Conservation (phyloP, 257 asterid genomes). For the Nemophila menziesii region DNA sequence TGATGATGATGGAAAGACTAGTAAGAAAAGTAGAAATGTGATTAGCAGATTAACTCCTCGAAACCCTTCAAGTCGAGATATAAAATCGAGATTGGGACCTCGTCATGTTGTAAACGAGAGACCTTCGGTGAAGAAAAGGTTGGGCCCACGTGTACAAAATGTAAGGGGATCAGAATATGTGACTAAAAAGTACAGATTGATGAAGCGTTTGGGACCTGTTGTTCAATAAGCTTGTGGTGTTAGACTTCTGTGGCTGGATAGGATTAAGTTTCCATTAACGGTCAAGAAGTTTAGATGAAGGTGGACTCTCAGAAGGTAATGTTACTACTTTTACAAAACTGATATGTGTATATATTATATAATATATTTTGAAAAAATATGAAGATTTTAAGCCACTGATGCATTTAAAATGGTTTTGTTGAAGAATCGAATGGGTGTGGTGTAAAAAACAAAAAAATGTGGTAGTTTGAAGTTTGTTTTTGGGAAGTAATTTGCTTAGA, state of each 20-base stretch:
- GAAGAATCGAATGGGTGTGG: constrained; percentile 48
- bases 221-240: constrained; percentile 8
- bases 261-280: constrained; percentile 10
- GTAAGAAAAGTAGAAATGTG: constrained; percentile 13
- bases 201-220: no score
- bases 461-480: constrained; percentile 58
- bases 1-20: constrained; percentile 24
- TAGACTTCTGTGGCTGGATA: constrained; percentile 44
- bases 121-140: constrained; percentile 38
- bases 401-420: constrained; percentile 38
- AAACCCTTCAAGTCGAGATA: constrained; percentile 29
- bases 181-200: no score
- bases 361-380: constrained; percentile 60
- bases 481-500: no score
- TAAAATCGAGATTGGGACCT: constrained; percentile 58
- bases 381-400: constrained; percentile 63
- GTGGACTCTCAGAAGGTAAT: constrained; percentile 24
- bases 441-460: constrained; percentile 31
- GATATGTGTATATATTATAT: no score
- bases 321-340: constrained; percentile 19
- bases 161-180: no score
- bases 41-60: constrained; percentile 17
- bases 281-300: constrained; percentile 19
- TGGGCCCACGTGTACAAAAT: constrained; percentile 36
- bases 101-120: constrained; percentile 25